These are phyloP conservation scores for Coniophora puteana DNA, from an alignment of 1,284 basidiomycete species.

Conservation along the genomic window DNA sequence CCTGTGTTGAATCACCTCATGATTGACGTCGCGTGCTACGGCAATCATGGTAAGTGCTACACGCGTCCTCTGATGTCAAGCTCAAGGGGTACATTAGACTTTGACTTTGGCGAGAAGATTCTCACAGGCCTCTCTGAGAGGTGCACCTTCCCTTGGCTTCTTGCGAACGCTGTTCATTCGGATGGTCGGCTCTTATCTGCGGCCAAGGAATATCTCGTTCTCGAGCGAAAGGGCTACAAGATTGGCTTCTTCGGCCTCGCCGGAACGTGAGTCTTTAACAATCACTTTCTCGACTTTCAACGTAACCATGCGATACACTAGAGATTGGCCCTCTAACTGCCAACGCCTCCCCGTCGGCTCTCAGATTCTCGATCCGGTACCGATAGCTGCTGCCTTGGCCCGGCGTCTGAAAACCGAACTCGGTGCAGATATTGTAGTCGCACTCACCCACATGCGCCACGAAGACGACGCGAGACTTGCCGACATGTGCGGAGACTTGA, in stretches of 20 bases:
- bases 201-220: not conserved
- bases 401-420: not conserved
- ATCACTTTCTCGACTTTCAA: not conserved
- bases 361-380: not conserved
- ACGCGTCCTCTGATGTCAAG: not conserved
- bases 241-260: slow-evolving; percentile 1
- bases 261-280: slow-evolving; percentile 1
- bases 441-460: slow-evolving; percentile 12
- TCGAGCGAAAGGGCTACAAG: not conserved
- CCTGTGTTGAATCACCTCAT: slow-evolving; percentile 11
- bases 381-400: not conserved
- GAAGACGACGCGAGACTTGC: slow-evolving; percentile 7
- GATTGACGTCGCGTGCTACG: slow-evolving; percentile 14
- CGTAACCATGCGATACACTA: not conserved
- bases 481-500: not conserved
- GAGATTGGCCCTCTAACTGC: slow-evolving; percentile 14
- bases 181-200: not conserved
- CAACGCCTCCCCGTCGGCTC: slow-evolving; percentile 10
- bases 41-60: slow-evolving; percentile 12
- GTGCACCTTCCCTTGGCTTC: slow-evolving; percentile 12
- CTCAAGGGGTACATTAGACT: slow-evolving; percentile 3
- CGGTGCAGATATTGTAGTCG: slow-evolving; percentile 10
- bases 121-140: slow-evolving; percentile 6
- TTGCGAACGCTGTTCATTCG: slow-evolving; percentile 11
- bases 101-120: slow-evolving; percentile 13